Evolutionary conservation across 2,329 filamentous ascomycete species (phyloP), one percentile per base, ranked within the genome.

Genomic region (Sordariomycetes sp.): DNA sequence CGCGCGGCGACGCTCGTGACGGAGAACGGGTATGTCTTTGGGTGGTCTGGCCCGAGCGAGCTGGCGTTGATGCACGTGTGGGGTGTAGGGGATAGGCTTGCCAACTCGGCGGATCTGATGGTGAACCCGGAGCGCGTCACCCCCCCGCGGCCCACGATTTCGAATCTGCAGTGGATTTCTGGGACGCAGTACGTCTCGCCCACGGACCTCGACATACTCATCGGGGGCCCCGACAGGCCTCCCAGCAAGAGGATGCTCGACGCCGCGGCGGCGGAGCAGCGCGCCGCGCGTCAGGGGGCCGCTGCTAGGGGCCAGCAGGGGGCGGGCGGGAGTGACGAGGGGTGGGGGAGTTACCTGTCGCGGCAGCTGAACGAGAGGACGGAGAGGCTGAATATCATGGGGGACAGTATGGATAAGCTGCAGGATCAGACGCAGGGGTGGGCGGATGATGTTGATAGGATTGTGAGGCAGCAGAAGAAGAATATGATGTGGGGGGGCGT

Each of bases 81-180:
- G 84, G 92, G 91, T 15, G 81, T 82, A 1, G 89, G 87, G 3
- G 76, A 84, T 60, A 70, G 75, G 32, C 72, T 89, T 60, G 81
- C 79, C 59, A 82, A 78, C 56, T 76, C 74, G 1, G 71, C 81
- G n/a, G 91, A 96, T 66, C 82, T 76, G 8, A 76, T 99, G 2
- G 82, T 89, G 69, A 96, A 97, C 66, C 84, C 88, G 0, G 77
- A 87, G 59, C 79, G 89, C 0, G 67, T 80, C 17, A 79, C 87
- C 24, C 92, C 91, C 1, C 79, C 89, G 13, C 83, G 94, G 2
- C 94, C 94, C 1, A 96, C 90, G 0, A 99, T 99, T 60, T 95
- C 89, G 22, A 96, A 95, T 65, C 72, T 99, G 42, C 90, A 97
- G 71, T 99, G 94, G 94, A 90, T 99, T 56, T 87, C 90, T 0